Percentiles rank a stretch among this genome's conserved stretches.
phyloP scores from a whole-genome alignment of 768 basidiomycete genomes.

The Obba rivulosa region DNA sequence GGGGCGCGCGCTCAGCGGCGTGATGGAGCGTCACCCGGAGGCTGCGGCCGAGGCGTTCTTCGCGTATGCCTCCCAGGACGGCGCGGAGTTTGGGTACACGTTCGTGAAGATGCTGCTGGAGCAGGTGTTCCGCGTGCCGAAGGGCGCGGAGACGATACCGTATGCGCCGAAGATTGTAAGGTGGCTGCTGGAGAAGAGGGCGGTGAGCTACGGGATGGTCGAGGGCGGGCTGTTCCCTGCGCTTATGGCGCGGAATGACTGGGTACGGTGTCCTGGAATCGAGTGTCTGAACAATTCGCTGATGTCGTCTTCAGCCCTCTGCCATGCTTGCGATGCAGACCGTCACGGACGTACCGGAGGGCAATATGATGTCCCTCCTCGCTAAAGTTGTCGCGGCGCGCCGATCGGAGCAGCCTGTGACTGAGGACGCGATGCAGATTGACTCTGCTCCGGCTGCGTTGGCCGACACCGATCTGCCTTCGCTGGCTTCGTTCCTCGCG shows the following conservation, averaged over 20 bases:
- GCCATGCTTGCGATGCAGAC: constrained; percentile 46
- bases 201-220: constrained; percentile 59
- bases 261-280: constrained; percentile 40
- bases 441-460: constrained; percentile 22
- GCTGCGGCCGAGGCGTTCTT: constrained; percentile 57
- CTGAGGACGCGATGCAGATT: constrained; percentile 30
- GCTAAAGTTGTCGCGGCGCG: constrained; percentile 37
- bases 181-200: constrained; percentile 50
- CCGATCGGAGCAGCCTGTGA: constrained; percentile 16
- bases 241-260: constrained; percentile 54
- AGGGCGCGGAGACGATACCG: constrained; percentile 23
- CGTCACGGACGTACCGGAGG: constrained; percentile 61
- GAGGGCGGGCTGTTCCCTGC: constrained; percentile 50
- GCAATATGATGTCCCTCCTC: constrained; percentile 55
- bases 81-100: constrained; percentile 28
- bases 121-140: constrained; percentile 40
- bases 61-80: constrained; percentile 45
- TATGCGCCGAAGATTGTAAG: constrained; percentile 55
- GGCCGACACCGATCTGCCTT: constrained; percentile 20
- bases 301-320: constrained; percentile 17
- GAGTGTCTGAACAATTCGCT: neutral
- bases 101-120: constrained; percentile 58
- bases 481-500: constrained; percentile 33
- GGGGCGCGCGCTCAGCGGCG: constrained; percentile 32
- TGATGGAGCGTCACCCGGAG: constrained; percentile 40